These are phyloP conservation scores for Albizia julibrissin DNA, from an alignment of 306 rosid genomes.

Conservation along the genomic window DNA sequence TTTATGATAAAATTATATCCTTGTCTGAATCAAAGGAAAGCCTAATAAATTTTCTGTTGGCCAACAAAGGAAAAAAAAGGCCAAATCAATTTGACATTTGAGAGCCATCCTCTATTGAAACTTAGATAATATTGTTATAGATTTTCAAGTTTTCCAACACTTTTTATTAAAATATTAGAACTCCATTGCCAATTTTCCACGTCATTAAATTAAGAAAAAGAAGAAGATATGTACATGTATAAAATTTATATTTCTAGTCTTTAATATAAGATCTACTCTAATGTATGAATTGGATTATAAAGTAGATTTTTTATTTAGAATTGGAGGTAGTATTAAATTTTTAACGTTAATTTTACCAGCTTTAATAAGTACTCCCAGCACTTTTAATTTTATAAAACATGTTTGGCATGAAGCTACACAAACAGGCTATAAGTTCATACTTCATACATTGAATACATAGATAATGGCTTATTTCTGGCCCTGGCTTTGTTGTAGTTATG, in stretches of 20 bases:
- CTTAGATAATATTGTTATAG: neutral
- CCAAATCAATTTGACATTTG: neutral
- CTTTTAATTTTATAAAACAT: neutral
- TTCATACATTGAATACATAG: neutral
- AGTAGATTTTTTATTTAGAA: no score
- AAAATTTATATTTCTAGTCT: no score
- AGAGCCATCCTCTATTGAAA: neutral
- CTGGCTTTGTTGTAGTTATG: neutral
- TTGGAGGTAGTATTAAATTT: no score
- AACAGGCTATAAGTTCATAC: neutral
- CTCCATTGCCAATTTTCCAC: neutral
- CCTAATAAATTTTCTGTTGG: neutral
- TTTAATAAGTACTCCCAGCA: neutral
- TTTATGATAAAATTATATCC: neutral
- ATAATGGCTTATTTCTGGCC: neutral
- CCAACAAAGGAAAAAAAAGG: neutral
- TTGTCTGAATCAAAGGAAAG: neutral
- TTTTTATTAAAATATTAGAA: no score
- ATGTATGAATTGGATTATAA: no score
- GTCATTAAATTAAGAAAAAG: neutral
- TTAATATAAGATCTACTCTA: no score
- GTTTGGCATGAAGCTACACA: neutral
- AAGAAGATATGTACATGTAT: neutral
- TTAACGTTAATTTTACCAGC: no score
- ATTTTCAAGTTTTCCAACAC: neutral